Base-by-base conservation (phyloP, 805 yeast genomes). In the Starmerella roubikii region DNA sequence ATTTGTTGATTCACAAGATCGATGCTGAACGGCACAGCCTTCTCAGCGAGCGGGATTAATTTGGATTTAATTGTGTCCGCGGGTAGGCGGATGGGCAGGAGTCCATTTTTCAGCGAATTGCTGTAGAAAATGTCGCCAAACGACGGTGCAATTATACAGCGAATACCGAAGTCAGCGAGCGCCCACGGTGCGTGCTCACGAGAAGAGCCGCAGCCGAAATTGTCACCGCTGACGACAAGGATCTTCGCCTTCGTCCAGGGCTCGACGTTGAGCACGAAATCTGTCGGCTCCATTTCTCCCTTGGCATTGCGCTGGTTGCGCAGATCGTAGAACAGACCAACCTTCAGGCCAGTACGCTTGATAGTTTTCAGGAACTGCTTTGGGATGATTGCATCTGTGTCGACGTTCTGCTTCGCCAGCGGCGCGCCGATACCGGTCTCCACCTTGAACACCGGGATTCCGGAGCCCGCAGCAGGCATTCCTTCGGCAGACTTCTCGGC, bases 101-200 rank as follows among this genome's bases (percentile, higher is more conserved):
- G 69, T 33, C 95, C 95, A 63, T 91, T 91, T 68, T 91, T 91
- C 69, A 82, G 82, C 39, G 96, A 86, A 69, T 91, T 91, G 68
- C 82, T 91, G 74, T 83, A 86, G 70, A 91, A 91, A 54, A 91
- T 91, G 64, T 91, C 98, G 60, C 97, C 98, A 53, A 88, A 91
- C 0, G 96, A 85, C 41, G 97, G 98, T 5, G 97, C 97, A 60
- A 91, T 86, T 56, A 91, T 81, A 47, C 88, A 78, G 61, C 81
- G 78, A 61, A 91, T 85, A 62, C 98, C 98, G 55, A 91, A 91
- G 64, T 91, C 98, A 55, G 85, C 86, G 50, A 91, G 71, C 2
- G 98, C 97, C 98, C 98, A 91, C 42, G 98, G 97, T 25, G 98
- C 98, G 56, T 91, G 98, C 63, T 91, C 98, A 72, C 98, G 83